A percentile compares a stretch with the other conserved stretches of the same genome.
phyloP scores from a whole-genome alignment of 768 basidiomycete species.

The Myochromella boudieri region DNA sequence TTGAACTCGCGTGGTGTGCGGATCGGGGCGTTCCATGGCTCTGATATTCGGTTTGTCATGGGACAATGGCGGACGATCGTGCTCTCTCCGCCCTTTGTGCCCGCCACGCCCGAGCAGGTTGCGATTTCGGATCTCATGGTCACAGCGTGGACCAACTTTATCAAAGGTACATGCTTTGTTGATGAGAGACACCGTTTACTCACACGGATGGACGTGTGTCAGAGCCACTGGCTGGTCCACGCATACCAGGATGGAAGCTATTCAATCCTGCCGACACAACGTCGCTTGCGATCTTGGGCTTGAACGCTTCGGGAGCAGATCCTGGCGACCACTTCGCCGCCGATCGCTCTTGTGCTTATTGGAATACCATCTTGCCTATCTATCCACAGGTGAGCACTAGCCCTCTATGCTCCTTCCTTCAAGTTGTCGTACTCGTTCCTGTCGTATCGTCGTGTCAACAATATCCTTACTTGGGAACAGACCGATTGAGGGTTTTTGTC shows the following conservation, averaged over 20 bases:
- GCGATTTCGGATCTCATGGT: conserved; percentile 32
- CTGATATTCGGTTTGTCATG: conserved; percentile 33
- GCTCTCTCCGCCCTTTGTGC: conserved; percentile 27
- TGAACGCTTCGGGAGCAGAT: conserved; percentile 20
- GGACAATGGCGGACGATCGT: conserved; percentile 31
- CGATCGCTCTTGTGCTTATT: conserved; percentile 28
- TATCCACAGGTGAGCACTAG: conserved; percentile 24
- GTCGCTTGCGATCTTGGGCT: conserved; percentile 27
- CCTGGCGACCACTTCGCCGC: conserved; percentile 26
- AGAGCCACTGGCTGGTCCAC: conserved; percentile 29
- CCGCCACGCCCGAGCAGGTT: conserved; percentile 27
- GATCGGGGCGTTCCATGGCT: conserved; percentile 32
- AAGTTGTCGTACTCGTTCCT: no score
- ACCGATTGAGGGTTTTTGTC: no score
- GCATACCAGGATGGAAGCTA: conserved; percentile 27
- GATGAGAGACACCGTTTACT: not conserved
- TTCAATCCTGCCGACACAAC: conserved; percentile 24
- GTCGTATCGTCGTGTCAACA: no score
- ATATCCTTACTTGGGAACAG: no score
- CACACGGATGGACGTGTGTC: not conserved
- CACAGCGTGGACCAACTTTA: conserved; percentile 35
- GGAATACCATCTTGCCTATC: conserved; percentile 29
- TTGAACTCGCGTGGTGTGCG: conserved; percentile 30
- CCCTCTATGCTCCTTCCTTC: no score
- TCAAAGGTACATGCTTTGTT: conserved; percentile 24